Conservation (phyloP, 257 asterid genomes). For the Capsicum chinense region DNA sequence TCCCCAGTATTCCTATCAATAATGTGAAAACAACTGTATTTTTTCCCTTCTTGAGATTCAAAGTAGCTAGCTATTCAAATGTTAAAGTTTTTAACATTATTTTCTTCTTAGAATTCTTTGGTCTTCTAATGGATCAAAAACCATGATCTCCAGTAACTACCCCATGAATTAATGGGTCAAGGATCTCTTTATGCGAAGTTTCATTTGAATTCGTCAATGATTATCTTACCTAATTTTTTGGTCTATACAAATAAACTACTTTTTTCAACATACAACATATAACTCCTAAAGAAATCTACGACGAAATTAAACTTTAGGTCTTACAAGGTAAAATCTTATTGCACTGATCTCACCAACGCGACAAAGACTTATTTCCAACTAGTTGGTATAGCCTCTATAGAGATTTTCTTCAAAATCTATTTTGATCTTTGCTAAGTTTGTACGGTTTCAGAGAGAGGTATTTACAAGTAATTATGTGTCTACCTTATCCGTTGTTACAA, state of each 20-base stretch:
- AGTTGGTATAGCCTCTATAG: too few relatives aligned
- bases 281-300: not conserved
- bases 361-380: too few relatives aligned
- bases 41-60: conserved; percentile 79
- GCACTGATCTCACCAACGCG: too few relatives aligned
- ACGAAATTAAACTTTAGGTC: not conserved
- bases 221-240: not conserved
- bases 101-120: conserved; percentile 53
- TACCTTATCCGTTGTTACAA: too few relatives aligned
- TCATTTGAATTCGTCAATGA: not conserved
- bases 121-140: conserved; percentile 52
- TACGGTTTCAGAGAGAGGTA: too few relatives aligned
- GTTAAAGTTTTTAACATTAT: conserved; percentile 64
- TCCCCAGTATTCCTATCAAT: conserved; percentile 88
- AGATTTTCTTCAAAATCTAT: too few relatives aligned
- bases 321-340: not conserved
- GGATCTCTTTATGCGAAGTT: conserved; percentile 53
- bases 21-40: conserved; percentile 76
- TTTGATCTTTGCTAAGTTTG: too few relatives aligned
- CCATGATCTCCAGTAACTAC: conserved; percentile 51
- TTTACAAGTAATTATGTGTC: too few relatives aligned
- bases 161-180: conserved; percentile 40
- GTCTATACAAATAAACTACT: not conserved
- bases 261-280: not conserved
- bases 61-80: conserved; percentile 77